Conservation (phyloP, 2,329 filamentous ascomycete genomes). For the Epichloe uncinata region DNA sequence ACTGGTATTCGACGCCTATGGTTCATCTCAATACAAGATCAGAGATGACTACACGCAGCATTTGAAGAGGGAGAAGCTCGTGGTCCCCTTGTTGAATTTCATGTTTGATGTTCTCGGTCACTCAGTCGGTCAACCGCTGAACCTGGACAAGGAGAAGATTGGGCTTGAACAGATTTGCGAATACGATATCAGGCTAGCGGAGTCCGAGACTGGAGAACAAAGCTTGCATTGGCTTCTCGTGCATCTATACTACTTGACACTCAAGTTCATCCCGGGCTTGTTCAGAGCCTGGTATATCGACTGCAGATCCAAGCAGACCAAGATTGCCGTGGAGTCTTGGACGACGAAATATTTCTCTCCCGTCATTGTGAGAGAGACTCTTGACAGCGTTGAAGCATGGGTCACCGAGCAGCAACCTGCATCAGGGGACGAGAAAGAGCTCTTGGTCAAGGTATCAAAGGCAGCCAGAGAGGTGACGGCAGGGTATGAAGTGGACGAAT, state of each 20-base stretch:
- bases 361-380: constrained; percentile 49
- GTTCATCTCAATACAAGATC: constrained; percentile 65
- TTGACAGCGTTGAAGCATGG: constrained; percentile 60
- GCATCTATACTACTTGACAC: constrained; percentile 71
- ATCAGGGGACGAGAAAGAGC: constrained; percentile 38
- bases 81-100: constrained; percentile 61
- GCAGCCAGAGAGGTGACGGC: constrained; percentile 66
- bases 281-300: constrained; percentile 78
- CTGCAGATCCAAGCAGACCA: constrained; percentile 68
- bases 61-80: constrained; percentile 59
- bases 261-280: constrained; percentile 64
- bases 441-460: constrained; percentile 57
- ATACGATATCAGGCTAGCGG: constrained; percentile 39
- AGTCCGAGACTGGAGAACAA: constrained; percentile 49
- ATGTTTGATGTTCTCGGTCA: constrained; percentile 77
- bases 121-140: constrained; percentile 57
- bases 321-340: constrained; percentile 68
- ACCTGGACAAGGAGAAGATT: constrained; percentile 55
- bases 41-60: constrained; percentile 68
- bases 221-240: constrained; percentile 74
- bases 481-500: constrained; percentile 78
- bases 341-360: constrained; percentile 73
- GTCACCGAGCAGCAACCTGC: constrained; percentile 36
- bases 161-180: constrained; percentile 38
- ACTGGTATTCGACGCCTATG: constrained; percentile 76